phyloP scores from a whole-genome alignment of 768 basidiomycete species.

The Rhizopogon vesiculosus region DNA sequence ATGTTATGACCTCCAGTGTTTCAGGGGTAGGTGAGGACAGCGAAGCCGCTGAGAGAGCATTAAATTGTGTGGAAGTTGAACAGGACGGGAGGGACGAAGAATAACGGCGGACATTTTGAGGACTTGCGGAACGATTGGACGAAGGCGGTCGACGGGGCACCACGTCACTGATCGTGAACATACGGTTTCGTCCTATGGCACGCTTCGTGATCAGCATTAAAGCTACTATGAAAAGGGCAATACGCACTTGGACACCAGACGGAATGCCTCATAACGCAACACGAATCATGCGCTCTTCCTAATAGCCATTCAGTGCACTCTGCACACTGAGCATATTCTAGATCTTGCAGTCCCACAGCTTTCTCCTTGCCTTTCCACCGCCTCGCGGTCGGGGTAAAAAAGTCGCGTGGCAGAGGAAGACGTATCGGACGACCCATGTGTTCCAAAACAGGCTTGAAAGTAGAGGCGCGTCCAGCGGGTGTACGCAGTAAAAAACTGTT shows the following conservation, averaged over 20 bases:
- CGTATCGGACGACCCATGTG: conserved; percentile 26
- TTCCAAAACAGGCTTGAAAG: conserved; percentile 23
- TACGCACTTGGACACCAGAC: conserved; percentile 47
- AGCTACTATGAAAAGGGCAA: conserved; percentile 1
- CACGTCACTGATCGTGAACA: conserved; percentile 34
- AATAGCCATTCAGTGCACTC: neutral
- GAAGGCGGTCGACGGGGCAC: conserved; percentile 20
- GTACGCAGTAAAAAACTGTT: conserved; percentile 37
- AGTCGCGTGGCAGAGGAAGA: conserved; percentile 36
- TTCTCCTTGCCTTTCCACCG: conserved; percentile 52
- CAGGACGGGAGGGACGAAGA: conserved; percentile 13
- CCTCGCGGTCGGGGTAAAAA: conserved; percentile 52
- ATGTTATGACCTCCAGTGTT: conserved; percentile 3
- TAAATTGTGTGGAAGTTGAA: conserved; percentile 2
- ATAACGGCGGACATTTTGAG: conserved; percentile 19
- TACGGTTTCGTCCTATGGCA: conserved; percentile 27
- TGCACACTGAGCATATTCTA: conserved; percentile 25
- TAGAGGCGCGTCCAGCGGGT: conserved; percentile 17
- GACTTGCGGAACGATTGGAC: conserved; percentile 6
- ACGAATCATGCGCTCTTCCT: conserved; percentile 32
- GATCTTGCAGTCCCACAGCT: conserved; percentile 23
- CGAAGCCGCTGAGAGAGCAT: conserved; percentile 8
- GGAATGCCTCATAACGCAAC: conserved; percentile 42
- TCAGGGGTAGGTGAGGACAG: neutral
- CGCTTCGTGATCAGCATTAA: neutral